Percentiles rank a stretch among this genome's conserved stretches.
Conservation (phyloP, 805 yeast species). For the Starmerella cellae region DNA sequence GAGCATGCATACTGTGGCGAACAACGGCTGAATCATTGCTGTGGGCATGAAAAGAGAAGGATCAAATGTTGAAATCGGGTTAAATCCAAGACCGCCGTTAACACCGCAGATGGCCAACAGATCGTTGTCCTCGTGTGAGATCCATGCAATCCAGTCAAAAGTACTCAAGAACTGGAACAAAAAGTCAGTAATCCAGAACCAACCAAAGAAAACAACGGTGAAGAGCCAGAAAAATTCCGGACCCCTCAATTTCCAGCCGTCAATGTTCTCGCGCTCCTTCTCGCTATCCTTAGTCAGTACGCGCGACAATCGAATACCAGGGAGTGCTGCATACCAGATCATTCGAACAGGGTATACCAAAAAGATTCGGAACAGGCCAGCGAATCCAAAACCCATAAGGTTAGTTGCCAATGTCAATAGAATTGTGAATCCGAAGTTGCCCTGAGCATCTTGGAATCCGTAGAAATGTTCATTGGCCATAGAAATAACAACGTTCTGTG, state of each 20-base stretch:
- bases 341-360: slow-evolving; percentile 40
- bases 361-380: slow-evolving; percentile 50
- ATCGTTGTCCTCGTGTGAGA: slow-evolving; percentile 39
- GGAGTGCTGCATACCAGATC: slow-evolving; percentile 42
- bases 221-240: slow-evolving; percentile 37
- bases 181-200: slow-evolving; percentile 57
- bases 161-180: slow-evolving; percentile 46
- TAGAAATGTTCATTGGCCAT: slow-evolving; percentile 11
- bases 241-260: slow-evolving; percentile 49
- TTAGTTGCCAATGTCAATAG: slow-evolving; percentile 44
- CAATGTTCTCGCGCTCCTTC: slow-evolving; percentile 24
- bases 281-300: slow-evolving; percentile 29
- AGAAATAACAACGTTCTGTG: slow-evolving; percentile 7
- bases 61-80: slow-evolving; percentile 39
- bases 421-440: slow-evolving; percentile 36
- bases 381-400: slow-evolving; percentile 53
- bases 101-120: slow-evolving; percentile 52
- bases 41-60: slow-evolving; percentile 34
- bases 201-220: slow-evolving; percentile 34
- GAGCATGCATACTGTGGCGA: slow-evolving; percentile 26
- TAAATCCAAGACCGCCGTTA: slow-evolving; percentile 32
- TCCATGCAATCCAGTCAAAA: slow-evolving; percentile 51
- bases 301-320: slow-evolving; percentile 37
- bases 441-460: slow-evolving; percentile 24
- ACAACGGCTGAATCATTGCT: slow-evolving; percentile 35